Percentiles rank a stretch among this genome's conserved stretches.
phyloP scores from a whole-genome alignment of 768 basidiomycete genomes.

The Boletus coccyginus region DNA sequence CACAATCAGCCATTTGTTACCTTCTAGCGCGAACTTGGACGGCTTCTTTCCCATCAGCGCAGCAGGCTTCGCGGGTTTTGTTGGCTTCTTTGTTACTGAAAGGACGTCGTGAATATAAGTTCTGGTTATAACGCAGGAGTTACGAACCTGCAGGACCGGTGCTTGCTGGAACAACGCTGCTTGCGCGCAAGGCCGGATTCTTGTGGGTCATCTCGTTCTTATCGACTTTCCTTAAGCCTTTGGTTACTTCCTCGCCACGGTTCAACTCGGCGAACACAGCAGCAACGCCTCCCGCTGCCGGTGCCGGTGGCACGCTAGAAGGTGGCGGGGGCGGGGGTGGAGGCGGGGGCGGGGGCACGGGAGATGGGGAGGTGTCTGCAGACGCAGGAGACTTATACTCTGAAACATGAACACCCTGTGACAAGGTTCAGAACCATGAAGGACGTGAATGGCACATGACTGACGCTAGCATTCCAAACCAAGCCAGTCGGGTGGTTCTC shows the following conservation, averaged over 20 bases:
- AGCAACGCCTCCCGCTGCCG: conserved; percentile 52
- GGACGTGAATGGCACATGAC: conserved; percentile 8
- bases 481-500: conserved; percentile 86
- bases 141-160: conserved; percentile 34
- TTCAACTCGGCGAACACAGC: conserved; percentile 92
- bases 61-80: conserved; percentile 82
- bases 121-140: conserved; percentile 16
- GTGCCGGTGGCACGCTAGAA: conserved; percentile 38
- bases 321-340: conserved; percentile 57
- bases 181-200: conserved; percentile 79
- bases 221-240: conserved; percentile 89
- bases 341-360: conserved; percentile 39
- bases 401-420: conserved; percentile 55
- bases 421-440: not conserved
- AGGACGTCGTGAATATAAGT: not conserved
- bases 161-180: conserved; percentile 46
- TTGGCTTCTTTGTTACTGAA: conserved; percentile 57
- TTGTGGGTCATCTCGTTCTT: conserved; percentile 99
- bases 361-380: conserved; percentile 32
- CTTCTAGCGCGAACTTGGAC: conserved; percentile 82
- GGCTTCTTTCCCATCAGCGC: conserved; percentile 88
- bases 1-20: conserved; percentile 92
- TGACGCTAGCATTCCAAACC: conserved; percentile 82
- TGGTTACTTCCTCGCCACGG: conserved; percentile 85
- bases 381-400: conserved; percentile 45